phyloP scores from a whole-genome alignment of 1,139 yeast genomes.

The Kurtzmaniella quercitrusa region DNA sequence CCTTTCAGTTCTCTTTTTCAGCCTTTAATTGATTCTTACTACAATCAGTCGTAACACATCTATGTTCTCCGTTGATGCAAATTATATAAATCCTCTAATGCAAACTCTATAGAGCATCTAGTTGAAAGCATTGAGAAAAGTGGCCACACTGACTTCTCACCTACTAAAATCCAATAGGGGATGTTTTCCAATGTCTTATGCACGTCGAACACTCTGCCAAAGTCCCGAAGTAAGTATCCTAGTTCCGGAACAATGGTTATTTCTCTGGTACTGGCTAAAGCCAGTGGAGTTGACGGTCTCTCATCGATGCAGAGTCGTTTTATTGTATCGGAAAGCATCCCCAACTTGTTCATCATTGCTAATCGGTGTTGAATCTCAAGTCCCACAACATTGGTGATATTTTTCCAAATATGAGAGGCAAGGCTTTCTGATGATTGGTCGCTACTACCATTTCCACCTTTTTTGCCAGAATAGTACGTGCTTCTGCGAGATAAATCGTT shows the following conservation, averaged over 20 bases:
- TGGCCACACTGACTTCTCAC: slow-evolving; percentile 95
- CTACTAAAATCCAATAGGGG: slow-evolving; percentile 86
- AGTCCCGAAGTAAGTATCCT: slow-evolving; percentile 61
- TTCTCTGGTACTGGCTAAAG: slow-evolving; percentile 54
- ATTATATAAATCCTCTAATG: slow-evolving; percentile 71
- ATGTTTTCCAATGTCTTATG: slow-evolving; percentile 68
- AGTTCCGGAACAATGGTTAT: slow-evolving; percentile 89
- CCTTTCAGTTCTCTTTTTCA: no score
- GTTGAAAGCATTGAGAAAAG: slow-evolving; percentile 81
- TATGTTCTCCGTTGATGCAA: slow-evolving; percentile 30
- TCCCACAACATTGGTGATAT: slow-evolving; percentile 34
- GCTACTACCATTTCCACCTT: slow-evolving; percentile 8
- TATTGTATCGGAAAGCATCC: slow-evolving; percentile 65
- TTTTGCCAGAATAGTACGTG: slow-evolving; percentile 16
- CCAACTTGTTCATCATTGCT: slow-evolving; percentile 73
- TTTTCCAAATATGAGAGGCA: slow-evolving; percentile 29
- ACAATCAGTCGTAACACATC: no score
- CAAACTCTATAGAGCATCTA: slow-evolving; percentile 85
- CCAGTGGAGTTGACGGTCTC: slow-evolving; percentile 64
- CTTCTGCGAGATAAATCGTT: slow-evolving; percentile 71
- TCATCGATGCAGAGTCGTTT: slow-evolving; percentile 85
- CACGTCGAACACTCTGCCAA: slow-evolving; percentile 71
- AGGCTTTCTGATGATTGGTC: slow-evolving; percentile 28
- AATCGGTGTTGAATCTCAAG: slow-evolving; percentile 81
- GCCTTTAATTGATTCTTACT: no score